Base-by-base conservation (phyloP, 768 basidiomycete species). In the Trametes meyenii region DNA sequence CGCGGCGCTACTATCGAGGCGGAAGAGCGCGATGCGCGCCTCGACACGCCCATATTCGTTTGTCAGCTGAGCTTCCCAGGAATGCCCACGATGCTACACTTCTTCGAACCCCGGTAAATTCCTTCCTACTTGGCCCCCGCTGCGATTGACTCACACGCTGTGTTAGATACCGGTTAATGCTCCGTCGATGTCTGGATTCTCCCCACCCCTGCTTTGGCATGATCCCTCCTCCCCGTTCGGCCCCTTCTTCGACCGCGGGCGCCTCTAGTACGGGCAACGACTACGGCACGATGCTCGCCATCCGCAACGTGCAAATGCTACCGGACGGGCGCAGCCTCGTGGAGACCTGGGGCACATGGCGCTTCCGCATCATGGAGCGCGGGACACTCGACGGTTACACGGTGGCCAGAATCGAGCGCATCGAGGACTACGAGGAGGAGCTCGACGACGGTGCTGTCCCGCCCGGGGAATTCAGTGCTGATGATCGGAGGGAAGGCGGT, bases 251-350 rank as follows among this genome's bases (percentile, higher is more conserved):
- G 8, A 51, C 58, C 14, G 39, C 62, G 89, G 23, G 78, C 81
- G 6, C 72, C 77, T 35, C 68, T 50, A 81, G 62, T 73, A 84
- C 79, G 19, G 79, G 81, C 38, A 73, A 78, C 66, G 87, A 93
- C 61, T 99, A 90, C 74, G 96, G 96, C 4, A 98, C 95, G 42
- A 96, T 98, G 88, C 82, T 98, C 55, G 86, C 93, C 73, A 95
- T 98, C 61, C 82, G 83, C 64, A 85, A 81, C 65, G 93, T 96
- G 7, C 89, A 92, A 71, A 91, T 92, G 86, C 79, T 95, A 26
- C 81, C 86, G 3, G 96, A 99, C 72, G 96, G 96, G 13, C 79
- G 95, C 50, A 93, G 92, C 73, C 84, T 94, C 79, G 89, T 91
- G 74, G 79, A 94, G 82, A 82, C 92, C 5, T 77, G 82, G 70